A percentile compares a stretch with the other conserved stretches of the same genome.
Conservation (phyloP, 164 flowering plant genomes). For the Umbellularia californica region DNA sequence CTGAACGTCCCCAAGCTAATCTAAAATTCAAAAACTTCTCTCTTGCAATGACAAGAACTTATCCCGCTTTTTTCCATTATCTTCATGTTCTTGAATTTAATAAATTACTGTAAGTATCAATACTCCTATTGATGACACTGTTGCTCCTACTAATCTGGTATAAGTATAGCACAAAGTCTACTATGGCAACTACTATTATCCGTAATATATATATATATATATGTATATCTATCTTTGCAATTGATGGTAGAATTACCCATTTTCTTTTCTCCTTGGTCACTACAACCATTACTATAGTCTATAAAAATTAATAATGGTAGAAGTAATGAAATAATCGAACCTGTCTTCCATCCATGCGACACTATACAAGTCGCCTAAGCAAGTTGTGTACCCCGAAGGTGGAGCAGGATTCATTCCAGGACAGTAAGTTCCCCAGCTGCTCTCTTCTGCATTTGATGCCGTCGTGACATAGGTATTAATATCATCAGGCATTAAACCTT, state of each 20-base stretch:
- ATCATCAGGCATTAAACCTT: constrained; percentile 62
- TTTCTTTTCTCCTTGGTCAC: neutral
- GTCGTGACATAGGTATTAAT: constrained; percentile 68
- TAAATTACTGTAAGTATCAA: too few relatives aligned
- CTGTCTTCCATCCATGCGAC: constrained; percentile 86
- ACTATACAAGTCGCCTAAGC: constrained; percentile 73
- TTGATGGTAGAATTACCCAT: neutral
- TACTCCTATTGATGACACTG: too few relatives aligned
- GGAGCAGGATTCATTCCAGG: constrained; percentile 44
- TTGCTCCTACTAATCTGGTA: too few relatives aligned
- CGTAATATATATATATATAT: too few relatives aligned
- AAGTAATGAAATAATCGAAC: constrained; percentile 15
- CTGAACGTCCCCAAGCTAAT: too few relatives aligned
- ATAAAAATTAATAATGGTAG: neutral
- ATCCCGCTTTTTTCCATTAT: too few relatives aligned
- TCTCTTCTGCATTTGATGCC: constrained; percentile 64
- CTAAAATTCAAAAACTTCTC: too few relatives aligned
- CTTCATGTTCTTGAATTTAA: too few relatives aligned
- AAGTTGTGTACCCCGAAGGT: constrained; percentile 43
- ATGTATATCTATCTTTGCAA: neutral
- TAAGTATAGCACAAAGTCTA: too few relatives aligned
- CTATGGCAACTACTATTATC: too few relatives aligned
- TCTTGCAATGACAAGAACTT: too few relatives aligned
- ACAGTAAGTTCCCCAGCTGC: constrained; percentile 66
- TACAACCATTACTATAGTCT: neutral